Conservation (phyloP, 2,329 filamentous ascomycete genomes). For the Alternaria conjuncta region DNA sequence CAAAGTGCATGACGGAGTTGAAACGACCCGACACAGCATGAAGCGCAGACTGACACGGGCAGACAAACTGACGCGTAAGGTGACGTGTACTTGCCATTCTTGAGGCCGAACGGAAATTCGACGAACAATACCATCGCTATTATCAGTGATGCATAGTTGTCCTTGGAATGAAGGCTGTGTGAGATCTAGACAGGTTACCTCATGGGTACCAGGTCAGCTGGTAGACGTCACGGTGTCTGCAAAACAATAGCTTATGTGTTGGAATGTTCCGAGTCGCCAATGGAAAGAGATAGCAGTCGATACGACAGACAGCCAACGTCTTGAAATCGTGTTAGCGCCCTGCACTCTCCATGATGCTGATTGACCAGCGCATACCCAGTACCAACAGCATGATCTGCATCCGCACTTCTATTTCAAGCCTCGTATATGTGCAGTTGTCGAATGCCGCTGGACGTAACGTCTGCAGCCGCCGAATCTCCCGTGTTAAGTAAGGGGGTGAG, state of each 20-base stretch:
- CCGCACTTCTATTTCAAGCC: constrained; percentile 1
- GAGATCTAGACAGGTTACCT: background rate
- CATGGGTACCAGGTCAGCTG: background rate
- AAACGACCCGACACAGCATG: background rate
- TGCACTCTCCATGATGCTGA: background rate
- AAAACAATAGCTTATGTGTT: background rate
- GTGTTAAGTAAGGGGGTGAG: background rate
- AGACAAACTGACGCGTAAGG: background rate
- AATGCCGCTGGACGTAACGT: background rate
- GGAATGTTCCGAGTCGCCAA: background rate
- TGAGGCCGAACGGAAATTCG: background rate
- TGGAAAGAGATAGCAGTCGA: background rate
- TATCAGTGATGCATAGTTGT: background rate
- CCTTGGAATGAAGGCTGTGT: background rate
- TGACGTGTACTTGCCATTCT: background rate
- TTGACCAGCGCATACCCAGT: background rate
- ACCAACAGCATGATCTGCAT: background rate
- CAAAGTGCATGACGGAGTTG: background rate
- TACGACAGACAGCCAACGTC: background rate
- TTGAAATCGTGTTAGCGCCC: background rate
- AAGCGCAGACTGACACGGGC: background rate
- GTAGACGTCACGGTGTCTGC: background rate
- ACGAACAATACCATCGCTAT: background rate
- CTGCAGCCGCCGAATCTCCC: background rate
- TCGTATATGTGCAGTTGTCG: background rate